Conservation (phyloP, 345 rosid genomes). For the Psidium friedrichsthalianum region DNA sequence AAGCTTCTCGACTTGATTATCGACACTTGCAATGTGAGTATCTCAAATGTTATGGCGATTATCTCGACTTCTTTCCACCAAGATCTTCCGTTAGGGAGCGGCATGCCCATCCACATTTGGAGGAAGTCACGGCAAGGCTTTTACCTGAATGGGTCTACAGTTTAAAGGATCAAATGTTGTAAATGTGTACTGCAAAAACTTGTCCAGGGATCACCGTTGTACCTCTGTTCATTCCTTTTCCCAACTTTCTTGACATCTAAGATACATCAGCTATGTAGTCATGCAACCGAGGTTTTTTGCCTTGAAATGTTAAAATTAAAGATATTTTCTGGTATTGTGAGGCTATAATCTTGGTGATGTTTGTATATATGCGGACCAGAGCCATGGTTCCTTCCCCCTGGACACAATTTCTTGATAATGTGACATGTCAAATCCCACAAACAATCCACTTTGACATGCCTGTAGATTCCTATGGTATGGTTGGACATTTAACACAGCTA, state of each 20-base stretch:
- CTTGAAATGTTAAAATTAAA: background rate
- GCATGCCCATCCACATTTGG: background rate
- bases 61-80: background rate
- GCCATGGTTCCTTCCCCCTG: background rate
- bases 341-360: background rate
- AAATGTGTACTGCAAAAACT: background rate
- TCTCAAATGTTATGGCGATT: background rate
- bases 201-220: background rate
- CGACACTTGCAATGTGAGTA: background rate
- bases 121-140: background rate
- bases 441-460: background rate
- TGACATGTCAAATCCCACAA: background rate
- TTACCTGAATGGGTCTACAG: background rate
- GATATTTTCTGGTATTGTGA: background rate
- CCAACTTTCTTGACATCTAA: background rate
- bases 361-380: background rate
- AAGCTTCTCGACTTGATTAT: background rate
- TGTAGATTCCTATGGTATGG: background rate
- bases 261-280: background rate
- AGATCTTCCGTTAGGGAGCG: background rate
- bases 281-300: background rate
- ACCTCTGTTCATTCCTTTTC: background rate
- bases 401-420: background rate
- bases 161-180: background rate
- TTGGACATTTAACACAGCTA: background rate